phyloP scores from a whole-genome alignment of 371 early-diverging fungal genomes.

The Rhizopus sp. region DNA sequence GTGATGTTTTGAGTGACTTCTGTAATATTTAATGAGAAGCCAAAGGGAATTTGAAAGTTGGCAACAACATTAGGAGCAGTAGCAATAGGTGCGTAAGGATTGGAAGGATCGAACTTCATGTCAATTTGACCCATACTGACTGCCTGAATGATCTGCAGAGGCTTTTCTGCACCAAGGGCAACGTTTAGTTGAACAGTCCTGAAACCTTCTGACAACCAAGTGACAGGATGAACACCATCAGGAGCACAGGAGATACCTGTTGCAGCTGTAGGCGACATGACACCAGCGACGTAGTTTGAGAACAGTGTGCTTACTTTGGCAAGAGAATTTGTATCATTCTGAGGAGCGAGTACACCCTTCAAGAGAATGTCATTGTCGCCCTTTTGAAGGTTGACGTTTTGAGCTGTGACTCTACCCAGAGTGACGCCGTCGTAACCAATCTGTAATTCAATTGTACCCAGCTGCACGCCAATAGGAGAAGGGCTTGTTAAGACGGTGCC shows the following conservation, averaged over 20 bases:
- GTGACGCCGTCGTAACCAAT: conserved; percentile 53
- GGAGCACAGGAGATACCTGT: conserved; percentile 61
- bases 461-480: conserved; percentile 61
- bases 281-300: conserved; percentile 58
- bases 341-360: conserved; percentile 55
- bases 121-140: conserved; percentile 59
- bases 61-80: conserved; percentile 55
- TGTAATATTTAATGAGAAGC: conserved; percentile 56
- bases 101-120: conserved; percentile 45
- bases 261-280: conserved; percentile 52
- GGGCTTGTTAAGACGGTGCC: conserved; percentile 58
- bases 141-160: conserved; percentile 54
- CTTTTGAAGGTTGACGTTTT: conserved; percentile 44
- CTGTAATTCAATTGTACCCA: conserved; percentile 58
- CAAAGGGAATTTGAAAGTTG: conserved; percentile 58
- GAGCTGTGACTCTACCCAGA: conserved; percentile 54
- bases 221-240: conserved; percentile 56
- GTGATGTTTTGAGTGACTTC: conserved; percentile 57
- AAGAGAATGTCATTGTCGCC: conserved; percentile 56
- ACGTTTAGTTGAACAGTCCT: conserved; percentile 54
- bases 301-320: conserved; percentile 53
- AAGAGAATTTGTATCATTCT: conserved; percentile 46
- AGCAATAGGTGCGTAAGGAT: conserved; percentile 54
- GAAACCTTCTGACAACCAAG: conserved; percentile 63
- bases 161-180: conserved; percentile 42